Evolutionary conservation across 208 protist species (phyloP).

Genomic region (Trypanosoma vivax): DNA sequence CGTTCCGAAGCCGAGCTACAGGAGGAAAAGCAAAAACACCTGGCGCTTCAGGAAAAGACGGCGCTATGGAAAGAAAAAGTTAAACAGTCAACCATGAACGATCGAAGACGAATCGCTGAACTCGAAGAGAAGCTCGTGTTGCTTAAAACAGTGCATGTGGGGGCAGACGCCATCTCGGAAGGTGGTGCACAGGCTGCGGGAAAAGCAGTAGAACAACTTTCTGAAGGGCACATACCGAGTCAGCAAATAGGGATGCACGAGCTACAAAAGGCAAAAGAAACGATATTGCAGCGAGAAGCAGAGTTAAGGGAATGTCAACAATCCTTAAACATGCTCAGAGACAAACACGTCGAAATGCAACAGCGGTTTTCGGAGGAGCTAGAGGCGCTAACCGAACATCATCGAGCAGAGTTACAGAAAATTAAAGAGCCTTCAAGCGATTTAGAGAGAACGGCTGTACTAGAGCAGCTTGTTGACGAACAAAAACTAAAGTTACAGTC

Average conservation of each 20-base stretch:
- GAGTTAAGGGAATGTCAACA: background rate
- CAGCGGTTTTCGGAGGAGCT: constrained; percentile 12
- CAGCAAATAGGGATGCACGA: background rate
- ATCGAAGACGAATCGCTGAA: constrained; percentile 18
- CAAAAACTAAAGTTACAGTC: constrained; percentile 10
- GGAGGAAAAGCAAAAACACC: constrained; percentile 15
- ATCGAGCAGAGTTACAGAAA: constrained; percentile 5
- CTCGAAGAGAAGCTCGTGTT: constrained; percentile 23
- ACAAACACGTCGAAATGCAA: constrained; percentile 15
- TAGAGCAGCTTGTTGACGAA: constrained; percentile 1
- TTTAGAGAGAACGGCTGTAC: background rate
- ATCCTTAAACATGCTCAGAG: background rate
- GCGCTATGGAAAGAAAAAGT: constrained; percentile 37
- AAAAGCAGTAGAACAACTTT: background rate
- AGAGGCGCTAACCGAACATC: constrained; percentile 7
- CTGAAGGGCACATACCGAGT: background rate
- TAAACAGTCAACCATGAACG: constrained; percentile 20
- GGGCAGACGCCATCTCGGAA: background rate
- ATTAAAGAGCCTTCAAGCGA: background rate
- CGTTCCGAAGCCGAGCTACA: constrained; percentile 42
- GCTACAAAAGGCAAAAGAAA: background rate
- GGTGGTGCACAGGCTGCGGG: constrained; percentile 12
- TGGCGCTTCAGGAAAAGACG: constrained; percentile 17
- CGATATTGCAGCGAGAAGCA: background rate
- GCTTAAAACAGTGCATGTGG: constrained; percentile 6